A percentile compares a stretch with the other conserved stretches of the same genome.
Conservation (phyloP, 2,329 filamentous ascomycete species). For the Aspergillus calidoustus region DNA sequence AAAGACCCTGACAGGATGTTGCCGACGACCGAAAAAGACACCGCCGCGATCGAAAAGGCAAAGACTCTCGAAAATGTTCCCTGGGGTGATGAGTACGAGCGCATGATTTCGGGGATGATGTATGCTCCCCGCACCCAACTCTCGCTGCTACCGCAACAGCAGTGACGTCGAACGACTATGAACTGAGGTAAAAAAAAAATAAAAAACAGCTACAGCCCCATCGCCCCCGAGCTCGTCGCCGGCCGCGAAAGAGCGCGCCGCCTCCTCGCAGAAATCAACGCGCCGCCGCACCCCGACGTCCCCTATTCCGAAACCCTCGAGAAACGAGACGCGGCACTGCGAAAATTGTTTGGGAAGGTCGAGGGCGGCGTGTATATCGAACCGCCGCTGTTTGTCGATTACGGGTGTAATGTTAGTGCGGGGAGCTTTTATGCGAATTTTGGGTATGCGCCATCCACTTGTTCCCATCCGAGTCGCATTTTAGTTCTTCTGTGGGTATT, state of each 20-base stretch:
- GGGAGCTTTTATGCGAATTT: constrained; percentile 29
- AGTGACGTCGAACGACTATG: not conserved
- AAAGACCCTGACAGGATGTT: not conserved
- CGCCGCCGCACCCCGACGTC: not conserved
- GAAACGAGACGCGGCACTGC: constrained; percentile 11
- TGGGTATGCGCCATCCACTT: constrained; percentile 9
- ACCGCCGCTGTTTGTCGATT: constrained; percentile 27
- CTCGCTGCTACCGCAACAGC: not conserved
- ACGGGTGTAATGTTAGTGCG: constrained; percentile 29
- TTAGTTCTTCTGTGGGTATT: constrained; percentile 17
- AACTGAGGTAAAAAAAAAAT: too few relatives aligned
- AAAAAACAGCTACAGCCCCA: constrained; percentile 15
- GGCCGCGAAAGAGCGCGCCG: constrained; percentile 17
- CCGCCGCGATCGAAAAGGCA: not conserved
- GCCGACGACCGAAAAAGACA: not conserved
- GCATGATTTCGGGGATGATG: constrained; percentile 22
- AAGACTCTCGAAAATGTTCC: not conserved
- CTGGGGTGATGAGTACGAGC: constrained; percentile 19
- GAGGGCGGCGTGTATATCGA: constrained; percentile 24
- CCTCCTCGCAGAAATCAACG: constrained; percentile 19
- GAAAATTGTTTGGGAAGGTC: constrained; percentile 17
- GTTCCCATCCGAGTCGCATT: not conserved
- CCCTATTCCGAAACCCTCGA: not conserved
- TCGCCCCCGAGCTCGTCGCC: constrained; percentile 17
- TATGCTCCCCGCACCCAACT: not conserved